Percentiles rank a stretch among this genome's conserved stretches.
These are phyloP conservation scores for Pisolithus sp. DNA, from an alignment of 768 basidiomycete species.

Conservation along the genomic window DNA sequence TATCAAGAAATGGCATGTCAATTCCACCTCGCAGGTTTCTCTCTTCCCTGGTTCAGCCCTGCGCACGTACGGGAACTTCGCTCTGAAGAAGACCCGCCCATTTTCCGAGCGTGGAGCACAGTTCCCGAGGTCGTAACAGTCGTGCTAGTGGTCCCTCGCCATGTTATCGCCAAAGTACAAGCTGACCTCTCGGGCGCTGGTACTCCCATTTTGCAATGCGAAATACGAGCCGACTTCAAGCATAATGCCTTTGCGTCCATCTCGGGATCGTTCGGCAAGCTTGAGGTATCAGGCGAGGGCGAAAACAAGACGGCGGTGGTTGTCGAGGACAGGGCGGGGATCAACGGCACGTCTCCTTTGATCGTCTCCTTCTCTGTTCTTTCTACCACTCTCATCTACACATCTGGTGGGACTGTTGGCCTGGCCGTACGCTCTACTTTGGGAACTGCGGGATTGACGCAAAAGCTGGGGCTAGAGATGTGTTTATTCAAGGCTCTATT, in stretches of 20 bases:
- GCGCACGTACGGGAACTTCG: constrained; percentile 5
- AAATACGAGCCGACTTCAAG: constrained; percentile 10
- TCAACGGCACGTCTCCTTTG: constrained; percentile 13
- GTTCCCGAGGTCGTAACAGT: constrained; percentile 29
- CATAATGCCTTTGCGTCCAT: constrained; percentile 18
- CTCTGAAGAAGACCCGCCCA: background rate
- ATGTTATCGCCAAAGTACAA: constrained; percentile 17
- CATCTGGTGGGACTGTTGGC: constrained; percentile 9
- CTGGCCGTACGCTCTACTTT: constrained; percentile 16
- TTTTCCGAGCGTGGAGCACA: constrained; percentile 26
- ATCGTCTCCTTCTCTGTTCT: constrained; percentile 19
- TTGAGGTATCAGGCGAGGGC: constrained; percentile 12
- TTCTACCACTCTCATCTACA: constrained; percentile 13
- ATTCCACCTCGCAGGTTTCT: constrained; percentile 33
- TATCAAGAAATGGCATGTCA: constrained; percentile 45
- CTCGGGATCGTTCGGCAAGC: constrained; percentile 15
- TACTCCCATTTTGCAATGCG: constrained; percentile 23
- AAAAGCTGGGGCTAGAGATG: background rate
- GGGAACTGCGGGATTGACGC: background rate
- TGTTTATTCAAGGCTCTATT: constrained; percentile 18
- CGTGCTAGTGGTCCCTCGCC: constrained; percentile 28
- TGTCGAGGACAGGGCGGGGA: constrained; percentile 12
- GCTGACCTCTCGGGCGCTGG: constrained; percentile 14
- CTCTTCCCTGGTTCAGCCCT: constrained; percentile 12
- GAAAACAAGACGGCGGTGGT: constrained; percentile 15